Base-by-base conservation (phyloP, 352 stramenopile genomes). In the Phytophthora pinifolia region DNA sequence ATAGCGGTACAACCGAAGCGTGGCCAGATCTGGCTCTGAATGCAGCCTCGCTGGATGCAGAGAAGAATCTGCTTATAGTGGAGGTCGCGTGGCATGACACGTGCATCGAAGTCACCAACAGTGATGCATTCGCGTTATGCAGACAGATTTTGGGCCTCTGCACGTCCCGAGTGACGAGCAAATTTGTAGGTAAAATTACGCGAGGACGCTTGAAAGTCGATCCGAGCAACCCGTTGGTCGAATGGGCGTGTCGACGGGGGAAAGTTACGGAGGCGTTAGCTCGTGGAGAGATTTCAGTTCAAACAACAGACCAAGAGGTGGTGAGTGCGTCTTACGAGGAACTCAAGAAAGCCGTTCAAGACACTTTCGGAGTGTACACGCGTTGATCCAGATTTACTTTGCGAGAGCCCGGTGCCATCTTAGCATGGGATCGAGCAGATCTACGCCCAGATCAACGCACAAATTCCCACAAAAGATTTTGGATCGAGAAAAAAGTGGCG, bases 11-110 rank as follows among this genome's bases (percentile, higher is more conserved):
- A 14, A 54, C 44, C 4, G 61, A 79, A 43, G 62, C 70, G 15
- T 89, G 79, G 79, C 77, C 75, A 1, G 75, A 89, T 42, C 65
- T 89, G 39, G 73, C 74, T 1, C 57, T 89, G 2, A 88, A 88
- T 29, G 71, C 66, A 29, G 70, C 69, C 29, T 84, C 77, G 32
- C 48, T 89, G 7, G 62, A 86, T 42, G 63, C 65, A 1, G 48
- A 56, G 3, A 62, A 62, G 4, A 75, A 72, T 14, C 62, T 80
- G 17, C 71, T 89, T 3, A 59, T 76, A 3, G 76, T 88, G 7
- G 76, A 88, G 48, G 62, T 88, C 47, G 63, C 59, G 10, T 89
- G 79, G 79, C 74, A 80, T 41, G 60, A 61, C 18, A 62, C 46
- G 6, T 79, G 69, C 29, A 38, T 88, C 31, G 62, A 75, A 50